Conservation (phyloP, 371 early-diverging fungal species). For the Apophysomyces sp. region DNA sequence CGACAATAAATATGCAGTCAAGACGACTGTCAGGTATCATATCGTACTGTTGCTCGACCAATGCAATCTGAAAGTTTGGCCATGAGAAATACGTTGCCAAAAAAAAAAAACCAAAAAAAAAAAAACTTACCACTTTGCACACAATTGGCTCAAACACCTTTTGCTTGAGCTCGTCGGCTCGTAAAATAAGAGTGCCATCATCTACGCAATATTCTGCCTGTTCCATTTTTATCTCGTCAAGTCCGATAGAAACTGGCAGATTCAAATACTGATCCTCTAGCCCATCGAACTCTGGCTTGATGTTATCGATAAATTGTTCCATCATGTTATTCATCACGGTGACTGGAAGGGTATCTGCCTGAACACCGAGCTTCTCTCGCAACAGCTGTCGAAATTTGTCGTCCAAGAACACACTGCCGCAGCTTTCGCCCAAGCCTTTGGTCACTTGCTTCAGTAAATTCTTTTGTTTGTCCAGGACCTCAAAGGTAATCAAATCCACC, state of each 20-base stretch:
- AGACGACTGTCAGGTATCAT: conserved; percentile 25
- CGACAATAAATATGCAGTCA: conserved; percentile 40
- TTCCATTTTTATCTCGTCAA: conserved; percentile 28
- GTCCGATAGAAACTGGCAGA: conserved; percentile 42
- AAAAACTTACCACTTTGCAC: conserved; percentile 40
- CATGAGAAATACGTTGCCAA: neutral
- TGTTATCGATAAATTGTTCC: conserved; percentile 56
- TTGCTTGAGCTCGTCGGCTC: conserved; percentile 46
- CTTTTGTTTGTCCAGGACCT: conserved; percentile 25
- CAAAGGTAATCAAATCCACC: conserved; percentile 55
- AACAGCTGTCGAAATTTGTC: conserved; percentile 40
- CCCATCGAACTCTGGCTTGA: conserved; percentile 61
- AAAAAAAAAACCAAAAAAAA: too few species aligned
- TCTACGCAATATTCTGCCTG: conserved; percentile 41
- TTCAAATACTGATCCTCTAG: conserved; percentile 45
- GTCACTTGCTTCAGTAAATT: conserved; percentile 52
- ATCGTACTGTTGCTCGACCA: conserved; percentile 32
- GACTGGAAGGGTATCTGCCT: conserved; percentile 31
- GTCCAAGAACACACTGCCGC: conserved; percentile 59
- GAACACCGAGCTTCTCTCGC: conserved; percentile 39
- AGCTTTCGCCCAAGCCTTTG: conserved; percentile 62
- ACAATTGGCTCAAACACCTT: conserved; percentile 62
- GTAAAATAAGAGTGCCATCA: conserved; percentile 48
- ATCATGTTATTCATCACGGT: conserved; percentile 49
- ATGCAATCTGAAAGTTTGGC: conserved; percentile 21